These are phyloP conservation scores for Penicillium sp. DNA, from an alignment of 2,329 filamentous ascomycete species.

Conservation along the genomic window DNA sequence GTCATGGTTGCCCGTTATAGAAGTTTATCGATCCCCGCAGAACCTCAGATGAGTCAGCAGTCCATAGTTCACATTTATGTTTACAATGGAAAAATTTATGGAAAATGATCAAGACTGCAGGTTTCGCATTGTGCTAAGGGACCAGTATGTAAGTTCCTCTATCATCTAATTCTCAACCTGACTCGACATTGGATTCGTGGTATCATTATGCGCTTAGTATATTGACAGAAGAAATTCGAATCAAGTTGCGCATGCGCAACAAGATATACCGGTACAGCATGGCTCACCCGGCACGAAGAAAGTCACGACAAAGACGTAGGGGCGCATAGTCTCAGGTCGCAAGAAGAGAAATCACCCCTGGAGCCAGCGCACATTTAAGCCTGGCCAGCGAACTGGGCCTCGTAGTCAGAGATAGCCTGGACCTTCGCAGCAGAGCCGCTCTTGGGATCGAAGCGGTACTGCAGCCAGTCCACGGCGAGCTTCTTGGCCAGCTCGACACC, in stretches of 20 bases:
- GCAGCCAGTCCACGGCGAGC: slow-evolving; percentile 78
- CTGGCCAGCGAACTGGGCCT: slow-evolving; percentile 35
- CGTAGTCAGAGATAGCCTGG: slow-evolving; percentile 48
- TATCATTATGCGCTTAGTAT: slow-evolving; percentile 31
- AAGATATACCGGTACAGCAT: neutral
- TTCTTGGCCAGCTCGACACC: slow-evolving; percentile 77
- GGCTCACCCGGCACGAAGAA: neutral
- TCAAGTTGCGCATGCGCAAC: neutral
- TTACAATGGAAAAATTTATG: neutral
- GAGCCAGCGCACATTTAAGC: slow-evolving; percentile 9
- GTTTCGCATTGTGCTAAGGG: slow-evolving; percentile 16
- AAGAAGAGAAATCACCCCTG: neutral
- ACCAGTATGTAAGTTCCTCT: slow-evolving; percentile 12
- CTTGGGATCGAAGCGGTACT: slow-evolving; percentile 73
- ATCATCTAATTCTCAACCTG: slow-evolving; percentile 16
- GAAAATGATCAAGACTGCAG: slow-evolving; percentile 1
- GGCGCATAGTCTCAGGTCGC: neutral
- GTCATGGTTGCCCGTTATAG: slow-evolving; percentile 19
- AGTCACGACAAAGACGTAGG: neutral
- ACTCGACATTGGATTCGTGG: slow-evolving; percentile 26
- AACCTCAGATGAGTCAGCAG: slow-evolving; percentile 30
- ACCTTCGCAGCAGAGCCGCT: slow-evolving; percentile 65
- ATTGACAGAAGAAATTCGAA: slow-evolving; percentile 1
- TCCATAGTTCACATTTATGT: neutral
- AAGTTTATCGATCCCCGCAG: slow-evolving; percentile 38